These are phyloP conservation scores for Phytopythium montanum DNA, from an alignment of 352 stramenopile genomes.

Conservation along the genomic window DNA sequence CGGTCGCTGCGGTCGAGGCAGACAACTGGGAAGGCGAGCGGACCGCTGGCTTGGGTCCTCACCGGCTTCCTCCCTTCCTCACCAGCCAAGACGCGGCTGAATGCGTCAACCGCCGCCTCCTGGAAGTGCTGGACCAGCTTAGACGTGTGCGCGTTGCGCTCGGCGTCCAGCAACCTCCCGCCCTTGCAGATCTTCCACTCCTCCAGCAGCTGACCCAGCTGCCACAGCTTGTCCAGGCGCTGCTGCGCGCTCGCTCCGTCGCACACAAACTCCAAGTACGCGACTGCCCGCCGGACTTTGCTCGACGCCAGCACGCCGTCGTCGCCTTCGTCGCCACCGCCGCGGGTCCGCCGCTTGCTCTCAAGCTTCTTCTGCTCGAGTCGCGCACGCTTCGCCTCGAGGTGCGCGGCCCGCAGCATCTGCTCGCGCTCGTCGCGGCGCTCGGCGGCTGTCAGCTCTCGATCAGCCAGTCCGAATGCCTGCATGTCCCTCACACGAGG, in stretches of 20 bases:
- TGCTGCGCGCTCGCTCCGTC: conserved; percentile 53
- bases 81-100: conserved; percentile 41
- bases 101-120: conserved; percentile 41
- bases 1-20: conserved; percentile 25
- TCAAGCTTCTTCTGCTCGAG: conserved; percentile 40
- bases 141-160: conserved; percentile 43
- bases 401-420: conserved; percentile 41
- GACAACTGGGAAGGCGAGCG: conserved; percentile 51
- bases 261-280: conserved; percentile 60
- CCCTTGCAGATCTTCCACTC: conserved; percentile 74
- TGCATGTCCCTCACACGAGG: conserved; percentile 58
- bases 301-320: conserved; percentile 31
- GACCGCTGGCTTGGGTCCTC: conserved; percentile 15
- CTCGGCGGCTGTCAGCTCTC: conserved; percentile 39
- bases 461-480: conserved; percentile 31
- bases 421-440: conserved; percentile 44
- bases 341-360: conserved; percentile 16
- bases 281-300: conserved; percentile 50
- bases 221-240: conserved; percentile 69
- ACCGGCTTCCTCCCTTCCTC: not conserved
- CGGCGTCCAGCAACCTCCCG: conserved; percentile 58
- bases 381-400: conserved; percentile 46
- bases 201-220: conserved; percentile 66
- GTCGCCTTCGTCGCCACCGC: conserved; percentile 15
- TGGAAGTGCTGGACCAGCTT: conserved; percentile 48